Percentiles rank a stretch among this genome's conserved stretches.
Evolutionary conservation across 371 early-diverging fungal species (phyloP).

Genomic region (Coemansia sp.): DNA sequence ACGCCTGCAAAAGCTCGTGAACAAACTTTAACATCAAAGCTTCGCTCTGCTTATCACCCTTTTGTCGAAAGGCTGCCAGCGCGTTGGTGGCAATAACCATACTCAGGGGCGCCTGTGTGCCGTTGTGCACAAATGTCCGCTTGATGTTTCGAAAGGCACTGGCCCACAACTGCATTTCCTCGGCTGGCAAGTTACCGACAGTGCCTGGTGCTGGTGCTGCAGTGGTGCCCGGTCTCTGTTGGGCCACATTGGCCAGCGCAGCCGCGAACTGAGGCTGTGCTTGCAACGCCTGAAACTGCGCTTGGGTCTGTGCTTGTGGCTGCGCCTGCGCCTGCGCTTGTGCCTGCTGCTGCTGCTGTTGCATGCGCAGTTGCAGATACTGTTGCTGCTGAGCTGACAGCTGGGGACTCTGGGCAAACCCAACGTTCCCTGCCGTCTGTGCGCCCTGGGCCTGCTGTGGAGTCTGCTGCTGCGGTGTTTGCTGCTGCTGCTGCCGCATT

Average conservation of each 20-base stretch:
- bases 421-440: background rate
- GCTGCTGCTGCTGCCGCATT: slow-evolving; percentile 12
- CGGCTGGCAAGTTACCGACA: slow-evolving; percentile 2
- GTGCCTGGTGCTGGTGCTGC: slow-evolving; percentile 4
- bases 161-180: slow-evolving; percentile 23
- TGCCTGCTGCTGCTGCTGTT: slow-evolving; percentile 25
- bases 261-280: slow-evolving; percentile 15
- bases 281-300: slow-evolving; percentile 12
- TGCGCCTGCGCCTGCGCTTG: slow-evolving; percentile 10
- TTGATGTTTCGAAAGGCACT: slow-evolving; percentile 7
- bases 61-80: slow-evolving; percentile 3
- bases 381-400: slow-evolving; percentile 20
- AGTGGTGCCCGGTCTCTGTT: slow-evolving; percentile 6
- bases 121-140: slow-evolving; percentile 22
- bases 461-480: slow-evolving; percentile 15
- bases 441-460: background rate
- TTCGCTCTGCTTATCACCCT: slow-evolving; percentile 20
- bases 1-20: slow-evolving; percentile 15
- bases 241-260: slow-evolving; percentile 18
- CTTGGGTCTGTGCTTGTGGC: slow-evolving; percentile 5
- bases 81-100: slow-evolving; percentile 6
- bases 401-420: slow-evolving; percentile 19
- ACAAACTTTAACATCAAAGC: slow-evolving; percentile 3
- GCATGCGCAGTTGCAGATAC: slow-evolving; percentile 8
- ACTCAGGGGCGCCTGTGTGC: background rate